phyloP scores from a whole-genome alignment of 208 protist genomes.

The Herpetomonas tarakana region DNA sequence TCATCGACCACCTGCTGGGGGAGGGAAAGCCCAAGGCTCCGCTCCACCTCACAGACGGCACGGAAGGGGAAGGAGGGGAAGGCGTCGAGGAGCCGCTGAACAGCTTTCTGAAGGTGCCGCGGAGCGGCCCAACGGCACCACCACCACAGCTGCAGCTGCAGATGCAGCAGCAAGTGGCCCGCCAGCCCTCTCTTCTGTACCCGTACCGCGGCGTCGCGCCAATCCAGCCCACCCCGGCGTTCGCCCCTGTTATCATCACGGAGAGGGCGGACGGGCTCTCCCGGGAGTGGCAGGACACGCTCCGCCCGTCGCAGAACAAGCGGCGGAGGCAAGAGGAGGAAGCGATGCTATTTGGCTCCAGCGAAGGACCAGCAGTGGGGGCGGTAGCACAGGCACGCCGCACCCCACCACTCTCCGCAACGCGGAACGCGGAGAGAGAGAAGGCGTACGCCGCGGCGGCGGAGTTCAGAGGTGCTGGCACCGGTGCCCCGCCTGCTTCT shows the following conservation, averaged over 20 bases:
- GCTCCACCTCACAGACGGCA: background rate
- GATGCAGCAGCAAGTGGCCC: background rate
- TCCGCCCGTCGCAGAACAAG: conserved; percentile 15
- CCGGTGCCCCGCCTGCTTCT: too few species aligned
- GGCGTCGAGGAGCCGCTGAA: background rate
- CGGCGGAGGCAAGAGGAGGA: background rate
- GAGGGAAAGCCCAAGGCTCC: background rate
- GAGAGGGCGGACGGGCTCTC: conserved; percentile 29
- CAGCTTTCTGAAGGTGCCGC: background rate
- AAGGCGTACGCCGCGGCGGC: background rate
- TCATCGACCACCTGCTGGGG: background rate
- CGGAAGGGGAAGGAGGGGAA: too few species aligned
- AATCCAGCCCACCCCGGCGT: conserved; percentile 3
- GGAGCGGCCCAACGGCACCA: too few species aligned
- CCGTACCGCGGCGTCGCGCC: background rate
- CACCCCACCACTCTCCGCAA: background rate
- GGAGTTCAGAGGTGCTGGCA: background rate
- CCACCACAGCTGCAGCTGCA: too few species aligned
- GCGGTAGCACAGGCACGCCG: too few species aligned
- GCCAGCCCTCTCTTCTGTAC: background rate
- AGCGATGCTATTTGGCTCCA: background rate
- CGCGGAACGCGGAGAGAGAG: background rate
- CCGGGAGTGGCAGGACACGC: conserved; percentile 38
- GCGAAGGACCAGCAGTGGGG: too few species aligned
- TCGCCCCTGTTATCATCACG: conserved; percentile 26